Percentiles rank a stretch among this genome's conserved stretches.
Conservation (phyloP, 768 basidiomycete genomes). For the Leccinellum rugosiceps region DNA sequence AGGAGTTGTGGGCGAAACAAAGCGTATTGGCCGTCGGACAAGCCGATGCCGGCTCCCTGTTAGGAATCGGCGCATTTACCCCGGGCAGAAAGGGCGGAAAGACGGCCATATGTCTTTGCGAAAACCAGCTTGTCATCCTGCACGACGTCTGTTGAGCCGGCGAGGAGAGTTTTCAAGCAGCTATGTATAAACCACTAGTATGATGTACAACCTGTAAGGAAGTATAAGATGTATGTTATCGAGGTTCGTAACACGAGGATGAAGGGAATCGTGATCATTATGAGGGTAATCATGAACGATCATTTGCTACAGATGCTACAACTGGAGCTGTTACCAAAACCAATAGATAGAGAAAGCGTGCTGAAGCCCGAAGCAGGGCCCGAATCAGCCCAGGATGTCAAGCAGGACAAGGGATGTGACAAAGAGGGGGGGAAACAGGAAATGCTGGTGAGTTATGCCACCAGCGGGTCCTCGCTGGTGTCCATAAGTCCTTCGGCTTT, state of each 20-base stretch:
- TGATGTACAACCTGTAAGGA: slow-evolving; percentile 33
- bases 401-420: slow-evolving; percentile 5
- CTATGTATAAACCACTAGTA: slow-evolving; percentile 27
- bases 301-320: slow-evolving; percentile 33
- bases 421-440: background rate
- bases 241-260: slow-evolving; percentile 23
- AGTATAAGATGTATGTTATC: slow-evolving; percentile 38
- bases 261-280: slow-evolving; percentile 31
- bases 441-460: slow-evolving; percentile 26
- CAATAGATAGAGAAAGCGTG: slow-evolving; percentile 33
- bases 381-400: slow-evolving; percentile 8
- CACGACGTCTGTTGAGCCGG: slow-evolving; percentile 32
- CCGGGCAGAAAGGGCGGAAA: slow-evolving; percentile 27
- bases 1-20: slow-evolving; percentile 71
- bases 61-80: slow-evolving; percentile 66
- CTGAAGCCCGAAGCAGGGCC: slow-evolving; percentile 21
- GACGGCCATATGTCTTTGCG: slow-evolving; percentile 69
- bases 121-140: slow-evolving; percentile 69
- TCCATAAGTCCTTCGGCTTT: slow-evolving; percentile 65
- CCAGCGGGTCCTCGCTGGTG: slow-evolving; percentile 57
- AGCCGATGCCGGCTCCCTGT: slow-evolving; percentile 64
- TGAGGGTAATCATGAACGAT: slow-evolving; percentile 35
- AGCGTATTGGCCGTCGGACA: slow-evolving; percentile 74
- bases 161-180: slow-evolving; percentile 17
- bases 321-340: slow-evolving; percentile 27